Percentiles rank a stretch among this genome's conserved stretches.
phyloP scores from a whole-genome alignment of 106 monocot genomes.

The Platanthera guangdongensis region DNA sequence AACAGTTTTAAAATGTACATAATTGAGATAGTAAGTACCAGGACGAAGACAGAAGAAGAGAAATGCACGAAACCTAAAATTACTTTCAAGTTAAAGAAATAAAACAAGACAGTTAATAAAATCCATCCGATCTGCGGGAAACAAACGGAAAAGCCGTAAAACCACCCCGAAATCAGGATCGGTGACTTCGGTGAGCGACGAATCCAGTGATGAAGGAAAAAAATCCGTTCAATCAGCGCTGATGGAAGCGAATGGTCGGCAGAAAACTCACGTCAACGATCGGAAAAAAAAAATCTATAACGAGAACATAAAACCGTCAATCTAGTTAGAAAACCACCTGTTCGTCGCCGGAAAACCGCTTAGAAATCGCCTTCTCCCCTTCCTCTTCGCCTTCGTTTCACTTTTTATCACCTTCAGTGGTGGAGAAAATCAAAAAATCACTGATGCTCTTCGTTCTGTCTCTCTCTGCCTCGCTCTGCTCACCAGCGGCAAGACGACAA shows the following conservation, averaged over 20 bases:
- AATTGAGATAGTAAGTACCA: too few relatives aligned
- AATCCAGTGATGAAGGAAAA: not conserved
- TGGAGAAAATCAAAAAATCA: too few relatives aligned
- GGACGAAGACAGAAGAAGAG: not conserved
- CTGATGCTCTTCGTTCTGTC: too few relatives aligned
- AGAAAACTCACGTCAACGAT: not conserved
- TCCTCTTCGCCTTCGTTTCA: too few relatives aligned
- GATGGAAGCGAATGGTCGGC: not conserved
- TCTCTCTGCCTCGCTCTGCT: too few relatives aligned
- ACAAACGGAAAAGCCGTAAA: not conserved
- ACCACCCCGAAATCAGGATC: not conserved
- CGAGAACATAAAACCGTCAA: not conserved
- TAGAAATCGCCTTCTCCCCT: too few relatives aligned
- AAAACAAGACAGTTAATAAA: not conserved
- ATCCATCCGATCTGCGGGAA: not conserved
- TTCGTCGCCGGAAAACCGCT: too few relatives aligned
- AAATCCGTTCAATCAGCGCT: not conserved
- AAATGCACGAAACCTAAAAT: not conserved
- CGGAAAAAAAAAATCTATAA: not conserved
- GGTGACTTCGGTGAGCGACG: not conserved
- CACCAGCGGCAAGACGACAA: too few relatives aligned
- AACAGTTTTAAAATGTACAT: too few relatives aligned
- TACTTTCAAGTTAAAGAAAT: not conserved
- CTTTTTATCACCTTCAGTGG: too few relatives aligned
- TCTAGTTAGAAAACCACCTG: too few relatives aligned